Evolutionary conservation across 2,329 filamentous ascomycete species (phyloP).

Genomic region (Drechslerella stenobrocha): DNA sequence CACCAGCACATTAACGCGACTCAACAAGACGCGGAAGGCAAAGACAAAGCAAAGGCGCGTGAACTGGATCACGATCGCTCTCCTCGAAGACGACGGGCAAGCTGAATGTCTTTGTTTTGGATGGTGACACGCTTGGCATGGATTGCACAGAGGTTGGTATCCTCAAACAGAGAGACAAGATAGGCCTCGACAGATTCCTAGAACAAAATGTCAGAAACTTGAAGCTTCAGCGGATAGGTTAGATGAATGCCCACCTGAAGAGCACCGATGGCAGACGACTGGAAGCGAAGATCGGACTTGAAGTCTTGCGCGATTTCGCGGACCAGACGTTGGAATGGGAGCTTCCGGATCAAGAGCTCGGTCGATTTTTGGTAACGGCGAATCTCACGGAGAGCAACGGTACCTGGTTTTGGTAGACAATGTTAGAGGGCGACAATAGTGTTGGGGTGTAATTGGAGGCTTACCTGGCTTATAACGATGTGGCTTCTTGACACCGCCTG

Average conservation of each 20-base stretch:
- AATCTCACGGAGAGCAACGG: constrained; percentile 97
- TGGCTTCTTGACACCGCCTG: constrained; percentile 88
- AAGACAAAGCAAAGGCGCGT: constrained; percentile 15
- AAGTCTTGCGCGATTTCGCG: constrained; percentile 96
- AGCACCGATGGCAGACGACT: constrained; percentile 94
- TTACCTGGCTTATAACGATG: constrained; percentile 81
- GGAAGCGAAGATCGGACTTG: constrained; percentile 95
- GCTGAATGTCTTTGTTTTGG: constrained; percentile 95
- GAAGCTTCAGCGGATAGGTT: no score
- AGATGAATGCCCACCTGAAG: constrained; percentile 58
- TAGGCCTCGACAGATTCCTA: constrained; percentile 99
- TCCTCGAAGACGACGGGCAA: constrained; percentile 90
- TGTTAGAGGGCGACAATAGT: constrained; percentile 52
- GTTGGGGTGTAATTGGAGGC: constrained; percentile 78
- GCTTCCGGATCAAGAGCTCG: constrained; percentile 93
- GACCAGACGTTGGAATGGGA: constrained; percentile 96
- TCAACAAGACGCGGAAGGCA: constrained; percentile 24
- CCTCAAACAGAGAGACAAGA: constrained; percentile 96
- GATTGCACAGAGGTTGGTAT: constrained; percentile 97
- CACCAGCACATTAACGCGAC: constrained; percentile 8
- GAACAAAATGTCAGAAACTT: no score
- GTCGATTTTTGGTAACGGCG: constrained; percentile 97
- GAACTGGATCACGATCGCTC: constrained; percentile 71
- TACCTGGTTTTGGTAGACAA: constrained; percentile 64
- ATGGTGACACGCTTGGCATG: constrained; percentile 99